Percentiles rank a stretch among this genome's conserved stretches.
These are phyloP conservation scores for Calycina marina DNA, from an alignment of 2,329 filamentous ascomycete species.

Conservation along the genomic window DNA sequence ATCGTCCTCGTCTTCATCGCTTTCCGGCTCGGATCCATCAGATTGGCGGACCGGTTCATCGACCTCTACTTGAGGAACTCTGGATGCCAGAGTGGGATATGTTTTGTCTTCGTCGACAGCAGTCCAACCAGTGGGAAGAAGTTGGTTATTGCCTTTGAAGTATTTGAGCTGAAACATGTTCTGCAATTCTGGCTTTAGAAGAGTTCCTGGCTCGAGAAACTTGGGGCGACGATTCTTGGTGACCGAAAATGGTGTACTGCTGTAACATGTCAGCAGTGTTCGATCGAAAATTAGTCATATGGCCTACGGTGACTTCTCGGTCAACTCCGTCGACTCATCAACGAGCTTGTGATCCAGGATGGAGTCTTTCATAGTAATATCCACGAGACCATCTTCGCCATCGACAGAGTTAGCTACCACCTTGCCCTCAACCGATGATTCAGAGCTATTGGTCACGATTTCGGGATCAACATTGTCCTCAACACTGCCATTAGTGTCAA, in stretches of 20 bases:
- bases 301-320: too few relatives aligned
- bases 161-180: slow-evolving; percentile 68
- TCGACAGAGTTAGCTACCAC: slow-evolving; percentile 67
- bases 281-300: too few relatives aligned
- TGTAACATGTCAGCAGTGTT: too few relatives aligned
- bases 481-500: slow-evolving; percentile 24
- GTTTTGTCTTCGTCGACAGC: slow-evolving; percentile 41
- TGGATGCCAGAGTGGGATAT: slow-evolving; percentile 35
- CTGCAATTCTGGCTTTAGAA: slow-evolving; percentile 48
- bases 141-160: slow-evolving; percentile 36
- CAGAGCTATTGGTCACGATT: slow-evolving; percentile 48
- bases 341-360: too few relatives aligned
- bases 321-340: too few relatives aligned
- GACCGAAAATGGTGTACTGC: too few relatives aligned
- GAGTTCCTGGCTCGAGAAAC: slow-evolving; percentile 37
- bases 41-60: slow-evolving; percentile 7
- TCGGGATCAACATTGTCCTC: slow-evolving; percentile 50
- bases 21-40: slow-evolving; percentile 25
- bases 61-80: slow-evolving; percentile 23
- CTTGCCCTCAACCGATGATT: slow-evolving; percentile 54
- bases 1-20: slow-evolving; percentile 33
- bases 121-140: slow-evolving; percentile 58
- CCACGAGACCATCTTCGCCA: slow-evolving; percentile 80
- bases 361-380: slow-evolving; percentile 69
- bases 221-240: slow-evolving; percentile 28